phyloP scores from a whole-genome alignment of 345 rosid genomes.

The Camelina sativa region DNA sequence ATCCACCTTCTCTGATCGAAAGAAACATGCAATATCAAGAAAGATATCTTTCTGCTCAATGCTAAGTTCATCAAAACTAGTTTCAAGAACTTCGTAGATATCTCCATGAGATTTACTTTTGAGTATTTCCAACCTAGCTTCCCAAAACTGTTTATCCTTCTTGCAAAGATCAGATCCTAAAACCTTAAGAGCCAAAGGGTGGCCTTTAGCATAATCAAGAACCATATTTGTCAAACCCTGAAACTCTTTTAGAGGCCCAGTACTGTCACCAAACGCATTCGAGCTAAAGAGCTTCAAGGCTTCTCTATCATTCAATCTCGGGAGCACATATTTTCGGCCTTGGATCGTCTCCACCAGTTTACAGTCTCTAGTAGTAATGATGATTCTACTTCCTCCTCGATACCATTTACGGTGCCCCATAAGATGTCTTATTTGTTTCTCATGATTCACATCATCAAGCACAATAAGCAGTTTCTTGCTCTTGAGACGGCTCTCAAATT shows the following conservation, averaged over 20 bases:
- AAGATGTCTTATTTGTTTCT: conserved; percentile 29
- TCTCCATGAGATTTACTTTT: conserved; percentile 36
- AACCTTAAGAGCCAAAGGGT: conserved; percentile 54
- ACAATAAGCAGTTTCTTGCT: conserved; percentile 45
- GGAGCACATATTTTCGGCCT: conserved; percentile 38
- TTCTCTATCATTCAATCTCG: conserved; percentile 32
- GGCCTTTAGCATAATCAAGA: conserved; percentile 45
- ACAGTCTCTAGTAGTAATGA: conserved; percentile 45
- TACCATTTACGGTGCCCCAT: conserved; percentile 38
- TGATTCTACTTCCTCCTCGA: conserved; percentile 43
- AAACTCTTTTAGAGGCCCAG: conserved; percentile 22
- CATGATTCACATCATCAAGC: conserved; percentile 46
- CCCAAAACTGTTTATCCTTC: conserved; percentile 35
- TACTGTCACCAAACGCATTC: conserved; percentile 28
- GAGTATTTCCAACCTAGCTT: conserved; percentile 35
- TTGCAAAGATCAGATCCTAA: conserved; percentile 42
- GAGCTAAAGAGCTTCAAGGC: conserved; percentile 44
- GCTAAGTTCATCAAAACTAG: conserved; percentile 51
- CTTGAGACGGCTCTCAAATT: conserved; percentile 27
- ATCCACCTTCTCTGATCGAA: conserved; percentile 31
- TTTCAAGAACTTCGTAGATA: conserved; percentile 38
- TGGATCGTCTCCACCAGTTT: conserved; percentile 36
- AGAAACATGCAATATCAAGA: conserved; percentile 56
- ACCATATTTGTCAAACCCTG: conserved; percentile 35
- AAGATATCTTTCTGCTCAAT: conserved; percentile 43